Conservation (phyloP, 1,284 basidiomycete genomes). For the Uromyces viciae-fabae region DNA sequence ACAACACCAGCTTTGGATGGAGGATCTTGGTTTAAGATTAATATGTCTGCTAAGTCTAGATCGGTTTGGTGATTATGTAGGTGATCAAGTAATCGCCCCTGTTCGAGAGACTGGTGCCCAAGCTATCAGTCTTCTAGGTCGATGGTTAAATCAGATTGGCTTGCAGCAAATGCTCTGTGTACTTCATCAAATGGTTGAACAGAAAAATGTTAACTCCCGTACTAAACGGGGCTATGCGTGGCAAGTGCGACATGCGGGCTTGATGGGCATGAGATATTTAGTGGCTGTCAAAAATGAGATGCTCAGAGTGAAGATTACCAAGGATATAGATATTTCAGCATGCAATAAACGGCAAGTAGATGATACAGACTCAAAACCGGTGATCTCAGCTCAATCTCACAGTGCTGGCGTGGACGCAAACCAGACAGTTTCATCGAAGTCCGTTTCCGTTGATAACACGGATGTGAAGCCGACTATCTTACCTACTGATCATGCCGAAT, state of each 20-base stretch:
- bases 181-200: conserved; percentile 77
- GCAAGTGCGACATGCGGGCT: conserved; percentile 94
- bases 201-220: conserved; percentile 77
- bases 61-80: conserved; percentile 94
- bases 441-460: conserved; percentile 50
- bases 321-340: not conserved
- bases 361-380: not conserved
- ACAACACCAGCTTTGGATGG: conserved; percentile 79
- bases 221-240: conserved; percentile 68
- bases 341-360: not conserved
- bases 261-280: conserved; percentile 95
- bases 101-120: conserved; percentile 95
- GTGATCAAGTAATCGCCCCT: conserved; percentile 92
- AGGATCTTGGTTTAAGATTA: conserved; percentile 77
- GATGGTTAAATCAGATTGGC: conserved; percentile 67
- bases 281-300: conserved; percentile 86
- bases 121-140: conserved; percentile 80
- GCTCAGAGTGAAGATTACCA: conserved; percentile 59
- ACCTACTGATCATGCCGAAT: not conserved
- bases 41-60: conserved; percentile 91
- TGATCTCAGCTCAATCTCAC: conserved; percentile 48
- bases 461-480: conserved; percentile 48
- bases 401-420: conserved; percentile 49
- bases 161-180: conserved; percentile 71
- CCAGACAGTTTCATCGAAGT: conserved; percentile 50